Evolutionary conservation across 176 grass and related monocot genomes (phyloP).

Genomic region (Avena sativa): DNA sequence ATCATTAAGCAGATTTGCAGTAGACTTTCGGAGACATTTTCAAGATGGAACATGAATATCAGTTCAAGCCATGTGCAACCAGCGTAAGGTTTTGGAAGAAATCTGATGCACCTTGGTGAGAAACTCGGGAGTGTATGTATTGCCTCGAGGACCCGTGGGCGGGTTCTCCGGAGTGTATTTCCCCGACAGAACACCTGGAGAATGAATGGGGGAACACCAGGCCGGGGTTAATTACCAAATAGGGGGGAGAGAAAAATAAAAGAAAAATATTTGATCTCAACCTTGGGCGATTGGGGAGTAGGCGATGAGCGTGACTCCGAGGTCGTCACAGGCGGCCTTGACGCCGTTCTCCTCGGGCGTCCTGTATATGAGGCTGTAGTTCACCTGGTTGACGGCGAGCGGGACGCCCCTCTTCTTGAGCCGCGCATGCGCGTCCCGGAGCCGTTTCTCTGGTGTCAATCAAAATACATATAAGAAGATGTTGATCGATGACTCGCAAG

Average conservation of each 20-base stretch:
- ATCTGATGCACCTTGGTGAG: conserved; percentile 35
- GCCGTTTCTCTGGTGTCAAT: conserved; percentile 12
- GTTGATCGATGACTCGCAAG: neutral
- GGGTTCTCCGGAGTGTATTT: conserved; percentile 58
- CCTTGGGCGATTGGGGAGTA: conserved; percentile 87
- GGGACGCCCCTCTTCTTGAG: conserved; percentile 55
- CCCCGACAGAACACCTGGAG: conserved; percentile 55
- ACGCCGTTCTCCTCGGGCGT: conserved; percentile 71
- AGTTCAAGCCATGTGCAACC: neutral
- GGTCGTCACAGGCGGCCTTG: conserved; percentile 74
- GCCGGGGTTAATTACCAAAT: neutral
- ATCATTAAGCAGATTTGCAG: conserved; percentile 8
- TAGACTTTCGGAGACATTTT: neutral
- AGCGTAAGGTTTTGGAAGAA: no score
- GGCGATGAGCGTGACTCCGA: conserved; percentile 76
- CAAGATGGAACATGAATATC: neutral
- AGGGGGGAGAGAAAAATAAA: neutral
- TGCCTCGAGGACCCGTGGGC: conserved; percentile 40
- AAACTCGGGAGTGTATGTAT: conserved; percentile 55
- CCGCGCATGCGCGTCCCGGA: conserved; percentile 25
- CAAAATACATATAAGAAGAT: neutral
- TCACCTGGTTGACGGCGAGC: conserved; percentile 82
- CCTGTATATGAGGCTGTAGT: conserved; percentile 81
- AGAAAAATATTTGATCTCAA: conserved; percentile 9
- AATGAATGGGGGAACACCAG: neutral